Evolutionary conservation across 345 rosid species (phyloP).

Genomic region (Camelina neglecta): DNA sequence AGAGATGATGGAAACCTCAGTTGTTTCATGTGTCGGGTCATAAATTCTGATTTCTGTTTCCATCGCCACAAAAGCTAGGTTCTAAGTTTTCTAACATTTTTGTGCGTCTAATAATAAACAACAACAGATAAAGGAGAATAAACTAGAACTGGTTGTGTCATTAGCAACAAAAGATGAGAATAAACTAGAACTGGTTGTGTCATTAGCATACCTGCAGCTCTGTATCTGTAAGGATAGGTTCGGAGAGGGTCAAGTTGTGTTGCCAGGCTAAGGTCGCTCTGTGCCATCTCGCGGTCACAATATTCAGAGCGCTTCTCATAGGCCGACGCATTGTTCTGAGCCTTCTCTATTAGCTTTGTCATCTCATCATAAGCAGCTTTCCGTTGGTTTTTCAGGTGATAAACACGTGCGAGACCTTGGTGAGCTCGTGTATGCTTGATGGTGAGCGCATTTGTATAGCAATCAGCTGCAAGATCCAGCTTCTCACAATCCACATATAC

Average conservation of each 20-base stretch:
- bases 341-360: conserved; percentile 94
- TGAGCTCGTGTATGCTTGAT: conserved; percentile 98
- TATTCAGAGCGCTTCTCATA: conserved; percentile 97
- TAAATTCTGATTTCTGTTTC: neutral
- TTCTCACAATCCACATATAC: conserved; percentile 86
- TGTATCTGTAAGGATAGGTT: conserved; percentile 96
- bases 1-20: conserved; percentile 8
- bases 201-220: conserved; percentile 77
- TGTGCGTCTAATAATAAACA: neutral
- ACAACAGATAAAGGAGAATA: neutral
- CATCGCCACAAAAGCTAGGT: conserved; percentile 6
- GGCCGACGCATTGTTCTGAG: conserved; percentile 86
- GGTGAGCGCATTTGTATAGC: conserved; percentile 87
- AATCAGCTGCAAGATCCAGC: conserved; percentile 86
- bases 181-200: conserved; percentile 19
- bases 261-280: conserved; percentile 78
- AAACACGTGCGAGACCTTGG: conserved; percentile 93
- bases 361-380: conserved; percentile 95
- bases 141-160: conserved; percentile 10
- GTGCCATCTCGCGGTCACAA: conserved; percentile 93
- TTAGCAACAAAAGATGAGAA: neutral
- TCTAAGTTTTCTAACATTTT: neutral
- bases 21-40: conserved; percentile 16
- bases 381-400: conserved; percentile 78
- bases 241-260: conserved; percentile 89